These are phyloP conservation scores for Talaromyces trachyspermus DNA, from an alignment of 495 filamentous ascomycete genomes.

Conservation along the genomic window DNA sequence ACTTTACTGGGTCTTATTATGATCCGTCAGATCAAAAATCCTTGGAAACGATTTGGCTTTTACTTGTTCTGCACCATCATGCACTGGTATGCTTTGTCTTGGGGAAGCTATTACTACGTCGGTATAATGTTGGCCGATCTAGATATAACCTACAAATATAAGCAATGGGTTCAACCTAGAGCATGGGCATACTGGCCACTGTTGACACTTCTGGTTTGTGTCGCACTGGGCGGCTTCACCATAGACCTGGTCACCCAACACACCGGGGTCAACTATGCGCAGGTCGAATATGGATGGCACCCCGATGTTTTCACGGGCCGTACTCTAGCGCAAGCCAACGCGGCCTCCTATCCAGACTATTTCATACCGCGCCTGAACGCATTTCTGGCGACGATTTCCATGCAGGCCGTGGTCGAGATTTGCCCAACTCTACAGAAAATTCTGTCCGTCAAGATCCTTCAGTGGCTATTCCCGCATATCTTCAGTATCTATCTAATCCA, in stretches of 20 bases:
- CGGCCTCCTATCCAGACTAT: constrained; percentile 26
- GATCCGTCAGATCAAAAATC: constrained; percentile 31
- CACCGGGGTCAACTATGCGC: constrained; percentile 19
- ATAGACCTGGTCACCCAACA: constrained; percentile 22
- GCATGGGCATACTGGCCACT: constrained; percentile 22
- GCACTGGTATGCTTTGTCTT: constrained; percentile 33
- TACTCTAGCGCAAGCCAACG: constrained; percentile 16
- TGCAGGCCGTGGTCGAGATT: constrained; percentile 31
- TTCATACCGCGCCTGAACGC: constrained; percentile 32
- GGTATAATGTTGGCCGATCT: constrained; percentile 33
- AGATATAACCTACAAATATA: constrained; percentile 34
- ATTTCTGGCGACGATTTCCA: constrained; percentile 23
- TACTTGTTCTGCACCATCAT: constrained; percentile 29
- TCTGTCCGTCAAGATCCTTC: constrained; percentile 21
- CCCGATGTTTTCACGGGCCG: constrained; percentile 24
- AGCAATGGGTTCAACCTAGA: constrained; percentile 19
- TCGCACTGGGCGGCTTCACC: constrained; percentile 18
- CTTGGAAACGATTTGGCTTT: constrained; percentile 35
- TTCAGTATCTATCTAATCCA: constrained; percentile 40
- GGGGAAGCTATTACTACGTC: constrained; percentile 33
- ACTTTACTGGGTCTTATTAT: constrained; percentile 28
- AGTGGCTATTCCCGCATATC: constrained; percentile 34
- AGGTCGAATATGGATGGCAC: constrained; percentile 28
- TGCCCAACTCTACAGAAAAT: constrained; percentile 22
- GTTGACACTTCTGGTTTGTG: constrained; percentile 13